phyloP scores from a whole-genome alignment of 2,329 filamentous ascomycete genomes.

The Microsporum ferrugineum region DNA sequence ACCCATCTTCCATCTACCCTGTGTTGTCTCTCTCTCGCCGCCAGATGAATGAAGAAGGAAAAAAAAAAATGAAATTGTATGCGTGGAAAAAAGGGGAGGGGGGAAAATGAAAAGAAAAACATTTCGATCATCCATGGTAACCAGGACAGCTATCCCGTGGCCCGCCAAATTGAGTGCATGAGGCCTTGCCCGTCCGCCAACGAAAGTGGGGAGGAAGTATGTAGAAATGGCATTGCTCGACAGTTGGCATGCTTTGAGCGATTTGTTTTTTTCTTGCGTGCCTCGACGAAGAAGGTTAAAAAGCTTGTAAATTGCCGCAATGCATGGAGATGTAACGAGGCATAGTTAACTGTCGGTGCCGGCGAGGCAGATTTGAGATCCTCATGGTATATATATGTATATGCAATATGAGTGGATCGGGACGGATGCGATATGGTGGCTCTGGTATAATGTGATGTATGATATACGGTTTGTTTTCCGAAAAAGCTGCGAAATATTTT shows the following conservation, averaged over 20 bases:
- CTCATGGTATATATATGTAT: background rate
- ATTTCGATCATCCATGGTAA: background rate
- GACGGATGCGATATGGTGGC: background rate
- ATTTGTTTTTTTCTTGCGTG: background rate
- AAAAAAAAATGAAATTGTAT: background rate
- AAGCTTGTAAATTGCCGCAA: background rate
- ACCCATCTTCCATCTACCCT: background rate
- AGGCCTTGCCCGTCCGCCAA: background rate
- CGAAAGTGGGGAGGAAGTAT: background rate
- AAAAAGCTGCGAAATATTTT: background rate
- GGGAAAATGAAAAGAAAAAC: background rate
- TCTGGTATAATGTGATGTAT: background rate
- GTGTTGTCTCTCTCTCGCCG: background rate
- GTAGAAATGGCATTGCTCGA: too few relatives aligned
- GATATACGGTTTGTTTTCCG: constrained; percentile 1
- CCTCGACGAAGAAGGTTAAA: background rate
- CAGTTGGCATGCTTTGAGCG: background rate
- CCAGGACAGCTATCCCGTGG: background rate
- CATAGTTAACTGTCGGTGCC: background rate
- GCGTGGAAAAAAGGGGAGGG: background rate
- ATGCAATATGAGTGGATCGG: background rate
- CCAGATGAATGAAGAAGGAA: background rate
- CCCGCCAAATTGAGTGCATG: background rate
- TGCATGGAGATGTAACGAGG: background rate
- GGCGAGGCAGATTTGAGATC: constrained; percentile 3